Evolutionary conservation across 2,329 filamentous ascomycete species (phyloP).

Genomic region (Ceratocystis smalleyi): DNA sequence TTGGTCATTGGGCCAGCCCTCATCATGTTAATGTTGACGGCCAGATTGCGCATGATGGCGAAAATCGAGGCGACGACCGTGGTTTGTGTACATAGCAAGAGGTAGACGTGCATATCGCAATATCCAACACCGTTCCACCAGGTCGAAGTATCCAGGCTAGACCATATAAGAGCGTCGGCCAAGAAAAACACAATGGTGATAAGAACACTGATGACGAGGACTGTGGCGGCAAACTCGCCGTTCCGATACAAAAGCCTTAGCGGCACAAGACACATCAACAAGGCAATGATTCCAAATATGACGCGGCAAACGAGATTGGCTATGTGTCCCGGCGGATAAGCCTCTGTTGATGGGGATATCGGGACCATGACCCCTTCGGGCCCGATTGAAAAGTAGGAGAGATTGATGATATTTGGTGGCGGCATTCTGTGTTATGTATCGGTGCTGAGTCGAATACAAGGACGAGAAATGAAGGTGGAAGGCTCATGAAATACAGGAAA

Average conservation of each 20-base stretch:
- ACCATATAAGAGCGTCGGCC: slow-evolving; percentile 39
- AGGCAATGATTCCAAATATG: slow-evolving; percentile 30
- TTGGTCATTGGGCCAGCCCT: slow-evolving; percentile 28
- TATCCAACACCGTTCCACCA: slow-evolving; percentile 40
- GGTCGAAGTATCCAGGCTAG: slow-evolving; percentile 31
- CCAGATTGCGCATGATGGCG: slow-evolving; percentile 39
- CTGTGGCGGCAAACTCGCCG: slow-evolving; percentile 37
- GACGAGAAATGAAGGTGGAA: neutral
- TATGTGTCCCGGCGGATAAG: slow-evolving; percentile 19
- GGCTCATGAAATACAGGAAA: neutral
- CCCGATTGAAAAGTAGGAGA: slow-evolving; percentile 5
- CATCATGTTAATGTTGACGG: slow-evolving; percentile 33
- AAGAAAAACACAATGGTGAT: slow-evolving; percentile 34
- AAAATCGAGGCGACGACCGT: slow-evolving; percentile 37
- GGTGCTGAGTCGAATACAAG: neutral
- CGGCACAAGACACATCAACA: slow-evolving; percentile 35
- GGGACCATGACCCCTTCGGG: neutral
- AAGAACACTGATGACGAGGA: slow-evolving; percentile 33
- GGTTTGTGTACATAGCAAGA: slow-evolving; percentile 32
- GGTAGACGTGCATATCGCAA: slow-evolving; percentile 37
- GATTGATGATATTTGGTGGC: slow-evolving; percentile 14
- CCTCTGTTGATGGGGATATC: slow-evolving; percentile 18
- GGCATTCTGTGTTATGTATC: slow-evolving; percentile 11
- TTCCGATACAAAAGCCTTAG: slow-evolving; percentile 35
- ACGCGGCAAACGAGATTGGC: slow-evolving; percentile 37